These are phyloP conservation scores for Coemansia sp. DNA, from an alignment of 192 early-diverging fungal species.

Conservation along the genomic window DNA sequence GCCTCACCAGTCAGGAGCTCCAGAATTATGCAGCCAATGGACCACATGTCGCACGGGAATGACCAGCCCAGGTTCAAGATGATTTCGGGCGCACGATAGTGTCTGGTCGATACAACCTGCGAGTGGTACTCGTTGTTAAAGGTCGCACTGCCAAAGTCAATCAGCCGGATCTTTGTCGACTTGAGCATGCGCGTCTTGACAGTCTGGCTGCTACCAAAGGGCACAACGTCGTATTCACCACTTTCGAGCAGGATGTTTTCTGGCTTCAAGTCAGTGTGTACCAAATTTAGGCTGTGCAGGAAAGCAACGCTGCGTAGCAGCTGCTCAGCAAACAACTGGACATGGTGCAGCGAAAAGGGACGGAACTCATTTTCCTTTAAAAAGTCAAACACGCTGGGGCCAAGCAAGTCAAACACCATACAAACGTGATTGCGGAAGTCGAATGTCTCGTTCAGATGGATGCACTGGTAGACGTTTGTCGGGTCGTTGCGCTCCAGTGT, in stretches of 20 bases:
- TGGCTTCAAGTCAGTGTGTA: conserved; percentile 98
- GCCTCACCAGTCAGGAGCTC: conserved; percentile 96
- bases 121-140: conserved; percentile 93
- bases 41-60: conserved; percentile 98
- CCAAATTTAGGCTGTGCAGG: conserved; percentile 81
- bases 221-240: conserved; percentile 59
- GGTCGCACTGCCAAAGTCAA: conserved; percentile 97
- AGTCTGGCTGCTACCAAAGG: conserved; percentile 58
- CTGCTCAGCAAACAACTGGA: conserved; percentile 84
- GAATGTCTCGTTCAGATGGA: conserved; percentile 83
- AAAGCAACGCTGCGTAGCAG: conserved; percentile 87
- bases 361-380: conserved; percentile 89
- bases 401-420: conserved; percentile 96
- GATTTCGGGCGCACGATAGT: conserved; percentile 98
- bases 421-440: conserved; percentile 92
- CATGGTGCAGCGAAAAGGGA: conserved; percentile 85
- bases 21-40: conserved; percentile 93
- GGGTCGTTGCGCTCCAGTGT: conserved; percentile 82
- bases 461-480: conserved; percentile 78
- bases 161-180: conserved; percentile 79
- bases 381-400: conserved; percentile 91
- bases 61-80: conserved; percentile 94
- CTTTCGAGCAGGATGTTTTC: conserved; percentile 88
- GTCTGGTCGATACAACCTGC: conserved; percentile 88
- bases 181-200: conserved; percentile 66